A percentile compares a stretch with the other conserved stretches of the same genome.
phyloP scores from a whole-genome alignment of 495 filamentous ascomycete species.

The Cercophora newfieldiana region DNA sequence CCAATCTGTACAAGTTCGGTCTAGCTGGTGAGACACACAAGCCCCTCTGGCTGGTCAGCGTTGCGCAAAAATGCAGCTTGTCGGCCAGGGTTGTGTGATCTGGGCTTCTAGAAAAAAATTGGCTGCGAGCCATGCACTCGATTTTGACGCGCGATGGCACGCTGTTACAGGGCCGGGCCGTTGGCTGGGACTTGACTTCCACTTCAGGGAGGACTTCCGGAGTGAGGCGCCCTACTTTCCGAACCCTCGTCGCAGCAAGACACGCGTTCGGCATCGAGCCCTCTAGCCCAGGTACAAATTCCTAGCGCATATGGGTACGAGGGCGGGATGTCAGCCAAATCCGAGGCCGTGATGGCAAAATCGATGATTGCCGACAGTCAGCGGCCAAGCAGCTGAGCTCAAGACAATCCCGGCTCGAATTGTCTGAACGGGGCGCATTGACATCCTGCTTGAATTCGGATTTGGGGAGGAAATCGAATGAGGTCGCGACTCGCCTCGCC shows the following conservation, averaged over 20 bases:
- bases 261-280: neutral
- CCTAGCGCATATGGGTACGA: neutral
- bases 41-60: conserved; percentile 2
- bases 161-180: conserved; percentile 17
- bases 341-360: neutral
- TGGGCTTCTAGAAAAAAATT: conserved; percentile 18
- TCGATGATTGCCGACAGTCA: neutral
- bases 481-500: too few relatives aligned
- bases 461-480: neutral
- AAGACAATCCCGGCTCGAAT: neutral
- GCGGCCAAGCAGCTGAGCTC: neutral
- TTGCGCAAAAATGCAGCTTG: conserved; percentile 18
- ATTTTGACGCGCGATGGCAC: conserved; percentile 18
- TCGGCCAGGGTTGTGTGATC: conserved; percentile 16
- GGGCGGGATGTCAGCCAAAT: neutral
- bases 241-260: neutral
- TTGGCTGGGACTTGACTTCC: conserved; percentile 25
- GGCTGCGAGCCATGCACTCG: conserved; percentile 15
- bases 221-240: conserved; percentile 19
- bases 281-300: neutral
- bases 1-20: conserved; percentile 17
- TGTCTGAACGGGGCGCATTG: neutral
- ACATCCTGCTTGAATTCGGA: neutral
- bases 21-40: conserved; percentile 15
- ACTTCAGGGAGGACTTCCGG: conserved; percentile 24